Conservation (phyloP, 1,139 yeast species). For the Protomyces macrosporus region DNA sequence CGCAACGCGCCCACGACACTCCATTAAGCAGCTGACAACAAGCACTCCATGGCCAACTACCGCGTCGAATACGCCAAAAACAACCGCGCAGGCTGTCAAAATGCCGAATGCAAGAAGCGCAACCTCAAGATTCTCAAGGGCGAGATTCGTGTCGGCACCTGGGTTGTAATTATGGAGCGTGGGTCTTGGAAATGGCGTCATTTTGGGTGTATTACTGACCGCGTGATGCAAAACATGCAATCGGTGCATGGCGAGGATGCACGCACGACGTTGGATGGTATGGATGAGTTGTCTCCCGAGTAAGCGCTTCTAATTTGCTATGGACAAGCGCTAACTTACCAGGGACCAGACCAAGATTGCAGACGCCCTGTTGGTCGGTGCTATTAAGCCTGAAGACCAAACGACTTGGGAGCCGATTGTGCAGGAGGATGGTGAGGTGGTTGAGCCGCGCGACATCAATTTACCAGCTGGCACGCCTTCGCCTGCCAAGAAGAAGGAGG, state of each 20-base stretch:
- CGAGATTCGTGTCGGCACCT: slow-evolving; percentile 17
- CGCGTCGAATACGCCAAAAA: slow-evolving; percentile 17
- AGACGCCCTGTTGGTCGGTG: not conserved
- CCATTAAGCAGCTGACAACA: not conserved
- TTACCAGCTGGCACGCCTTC: not conserved
- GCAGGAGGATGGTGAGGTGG: not conserved
- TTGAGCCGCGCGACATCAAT: not conserved
- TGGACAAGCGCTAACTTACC: not conserved
- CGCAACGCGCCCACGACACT: not conserved
- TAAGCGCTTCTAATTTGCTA: not conserved
- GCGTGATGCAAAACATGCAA: slow-evolving; percentile 10
- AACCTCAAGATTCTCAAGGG: slow-evolving; percentile 18
- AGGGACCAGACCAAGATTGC: not conserved
- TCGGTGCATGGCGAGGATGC: slow-evolving; percentile 2
- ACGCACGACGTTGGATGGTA: slow-evolving; percentile 9
- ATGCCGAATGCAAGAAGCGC: slow-evolving; percentile 12
- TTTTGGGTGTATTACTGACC: slow-evolving; percentile 17
- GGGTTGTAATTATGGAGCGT: slow-evolving; percentile 12
- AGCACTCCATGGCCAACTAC: not conserved
- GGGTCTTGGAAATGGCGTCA: slow-evolving; percentile 21
- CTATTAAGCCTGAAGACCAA: not conserved
- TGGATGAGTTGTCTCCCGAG: not conserved
- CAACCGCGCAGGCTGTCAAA: slow-evolving; percentile 13
- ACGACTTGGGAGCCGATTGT: not conserved
- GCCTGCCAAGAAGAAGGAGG: not conserved